phyloP scores from a whole-genome alignment of 1,284 basidiomycete species.

The Entoloma clypeatum region DNA sequence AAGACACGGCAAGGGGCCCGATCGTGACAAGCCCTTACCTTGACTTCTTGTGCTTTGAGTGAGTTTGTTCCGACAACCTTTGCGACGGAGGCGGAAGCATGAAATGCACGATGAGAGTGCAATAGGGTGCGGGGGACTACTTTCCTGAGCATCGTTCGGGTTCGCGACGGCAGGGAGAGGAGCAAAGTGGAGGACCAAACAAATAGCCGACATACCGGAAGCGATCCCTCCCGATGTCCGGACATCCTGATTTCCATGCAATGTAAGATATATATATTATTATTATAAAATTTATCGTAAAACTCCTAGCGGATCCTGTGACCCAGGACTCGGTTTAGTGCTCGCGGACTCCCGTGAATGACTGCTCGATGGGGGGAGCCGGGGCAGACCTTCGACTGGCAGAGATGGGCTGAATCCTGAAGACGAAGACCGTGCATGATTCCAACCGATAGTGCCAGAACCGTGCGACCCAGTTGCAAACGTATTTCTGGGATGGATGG shows the following conservation, averaged over 20 bases:
- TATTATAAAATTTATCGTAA: conserved; percentile 27
- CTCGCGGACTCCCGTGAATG: conserved; percentile 1
- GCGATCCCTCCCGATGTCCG: conserved; percentile 28
- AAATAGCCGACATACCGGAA: conserved; percentile 24
- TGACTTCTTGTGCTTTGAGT: conserved; percentile 79
- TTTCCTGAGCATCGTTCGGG: conserved; percentile 39
- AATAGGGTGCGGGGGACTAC: conserved; percentile 42
- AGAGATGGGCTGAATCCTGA: conserved; percentile 32
- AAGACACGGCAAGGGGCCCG: no score
- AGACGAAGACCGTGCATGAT: conserved; percentile 52
- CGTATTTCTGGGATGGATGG: no score
- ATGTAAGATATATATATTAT: conserved; percentile 6
- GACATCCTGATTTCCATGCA: conserved; percentile 38
- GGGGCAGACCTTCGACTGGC: conserved; percentile 35
- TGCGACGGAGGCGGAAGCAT: conserved; percentile 52
- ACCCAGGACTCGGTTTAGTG: conserved; percentile 15
- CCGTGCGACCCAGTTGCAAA: no score
- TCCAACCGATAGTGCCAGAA: conserved; percentile 35
- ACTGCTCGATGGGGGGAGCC: conserved; percentile 35
- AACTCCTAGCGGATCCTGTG: conserved; percentile 63
- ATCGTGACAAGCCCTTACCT: no score
- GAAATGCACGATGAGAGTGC: conserved; percentile 55
- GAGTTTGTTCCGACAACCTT: conserved; percentile 75
- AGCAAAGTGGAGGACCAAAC: conserved; percentile 20
- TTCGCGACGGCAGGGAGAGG: conserved; percentile 11